A percentile compares a stretch with the other conserved stretches of the same genome.
phyloP scores from a whole-genome alignment of 331 rosid species.

The Rhamnella rubrinervis region DNA sequence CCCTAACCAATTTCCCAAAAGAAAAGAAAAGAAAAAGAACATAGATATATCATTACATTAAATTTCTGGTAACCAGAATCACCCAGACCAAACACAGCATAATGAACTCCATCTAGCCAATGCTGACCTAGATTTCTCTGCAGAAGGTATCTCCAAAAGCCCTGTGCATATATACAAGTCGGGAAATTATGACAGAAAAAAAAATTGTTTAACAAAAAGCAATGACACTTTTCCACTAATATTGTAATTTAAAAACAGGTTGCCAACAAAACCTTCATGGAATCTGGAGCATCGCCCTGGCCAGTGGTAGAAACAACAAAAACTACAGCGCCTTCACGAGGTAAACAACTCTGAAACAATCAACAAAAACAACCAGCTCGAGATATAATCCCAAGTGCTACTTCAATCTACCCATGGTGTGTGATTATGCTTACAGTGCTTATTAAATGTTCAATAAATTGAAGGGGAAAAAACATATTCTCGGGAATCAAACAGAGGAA shows the following conservation, averaged over 20 bases:
- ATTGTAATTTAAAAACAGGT: neutral
- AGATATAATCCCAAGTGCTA: neutral
- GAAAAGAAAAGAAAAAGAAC: neutral
- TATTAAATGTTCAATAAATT: neutral
- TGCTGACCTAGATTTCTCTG: constrained; percentile 63
- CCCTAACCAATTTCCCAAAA: too few species aligned
- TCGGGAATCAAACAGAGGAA: constrained; percentile 5
- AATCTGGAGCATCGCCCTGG: constrained; percentile 88
- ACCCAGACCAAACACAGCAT: constrained; percentile 90
- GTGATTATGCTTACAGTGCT: neutral
- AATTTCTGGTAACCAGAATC: constrained; percentile 89
- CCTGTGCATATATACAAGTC: constrained; percentile 37
- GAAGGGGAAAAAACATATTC: neutral
- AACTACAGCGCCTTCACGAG: constrained; percentile 58
- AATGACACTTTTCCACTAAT: neutral
- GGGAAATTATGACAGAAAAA: constrained; percentile 11
- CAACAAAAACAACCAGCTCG: neutral
- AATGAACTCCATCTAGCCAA: constrained; percentile 73
- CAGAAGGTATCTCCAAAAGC: constrained; percentile 81
- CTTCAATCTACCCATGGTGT: neutral
- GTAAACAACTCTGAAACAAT: constrained; percentile 47
- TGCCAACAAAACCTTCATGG: constrained; percentile 66
- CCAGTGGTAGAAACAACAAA: constrained; percentile 94
- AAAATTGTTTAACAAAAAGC: neutral
- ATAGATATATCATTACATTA: constrained; percentile 53